Base-by-base conservation (phyloP, 768 basidiomycete genomes). In the Solioccasus polychromus region DNA sequence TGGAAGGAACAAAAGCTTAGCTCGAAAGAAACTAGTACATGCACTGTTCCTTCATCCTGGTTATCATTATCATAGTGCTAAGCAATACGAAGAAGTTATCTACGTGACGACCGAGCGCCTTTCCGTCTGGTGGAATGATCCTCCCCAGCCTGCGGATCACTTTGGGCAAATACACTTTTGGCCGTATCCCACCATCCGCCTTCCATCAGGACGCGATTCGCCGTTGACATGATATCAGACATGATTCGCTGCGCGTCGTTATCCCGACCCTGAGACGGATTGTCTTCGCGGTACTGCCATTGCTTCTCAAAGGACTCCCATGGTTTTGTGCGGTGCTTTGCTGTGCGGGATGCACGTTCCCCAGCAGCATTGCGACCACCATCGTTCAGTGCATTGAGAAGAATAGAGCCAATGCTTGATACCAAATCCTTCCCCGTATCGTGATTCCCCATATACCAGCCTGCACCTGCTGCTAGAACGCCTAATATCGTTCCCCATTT, bases 401-500 rank as follows among this genome's bases (percentile, higher is more conserved):
- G 45, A 43, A 71, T 43, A 31, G 69, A 66, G 15, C 71, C 70
- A 14, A 83, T 25, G 29, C 53, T 60, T 10, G 75, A 66, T 15
- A 72, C 52, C 26, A 76, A 29, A 25, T 71, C 71, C 39, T 47
- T 48, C 26, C 59, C 63, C 20, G 51, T 62, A 11, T 71, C 58
- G 31, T 63, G 69, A 44, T 65, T 68, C 9, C 70, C 74, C 61
- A 78, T 63, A 38, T 78, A 65, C 76, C 78, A 88, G 9, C 79
- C 81, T 14, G 67, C 60, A 8, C 71, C 73, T 6, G 75, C 82
- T n/a, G 76, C 72, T 8, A 83, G 55, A 2, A 72, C 64, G 11
- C 71, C 76, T 8, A 88, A 48, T 37, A 92, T 67, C 10, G 71
- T 67, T 19, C 83, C 84, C 88, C 88, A 92, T 66, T 92, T 92